Conservation (phyloP, 345 rosid species). For the Syzygium aqueum region DNA sequence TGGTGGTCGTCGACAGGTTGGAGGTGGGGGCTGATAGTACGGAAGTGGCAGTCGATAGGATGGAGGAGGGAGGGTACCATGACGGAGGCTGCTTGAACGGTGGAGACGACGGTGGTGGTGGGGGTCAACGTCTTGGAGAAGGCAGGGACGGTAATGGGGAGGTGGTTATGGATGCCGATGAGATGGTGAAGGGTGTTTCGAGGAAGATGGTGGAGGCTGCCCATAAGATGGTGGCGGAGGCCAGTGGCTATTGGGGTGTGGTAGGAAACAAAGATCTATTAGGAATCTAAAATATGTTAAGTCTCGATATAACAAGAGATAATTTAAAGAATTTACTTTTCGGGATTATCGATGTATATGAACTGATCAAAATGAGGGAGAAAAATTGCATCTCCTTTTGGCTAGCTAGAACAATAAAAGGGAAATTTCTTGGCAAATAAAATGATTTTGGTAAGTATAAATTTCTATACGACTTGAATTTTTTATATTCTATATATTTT, state of each 20-base stretch:
- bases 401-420: background rate
- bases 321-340: background rate
- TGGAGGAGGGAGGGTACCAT: background rate
- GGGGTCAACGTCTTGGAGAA: background rate
- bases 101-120: background rate
- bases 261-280: background rate
- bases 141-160: background rate
- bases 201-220: background rate
- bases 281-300: background rate
- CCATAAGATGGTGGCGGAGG: background rate
- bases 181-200: background rate
- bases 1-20: background rate
- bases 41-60: background rate
- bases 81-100: background rate
- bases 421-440: background rate
- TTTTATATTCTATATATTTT: background rate
- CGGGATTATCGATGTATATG: background rate
- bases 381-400: background rate
- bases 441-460: background rate
- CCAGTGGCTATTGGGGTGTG: background rate
- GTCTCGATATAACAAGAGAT: background rate
- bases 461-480: background rate
- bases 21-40: background rate
- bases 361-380: background rate
- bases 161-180: background rate